phyloP scores from a whole-genome alignment of 2,329 filamentous ascomycete species.

The Calonectria ilicicola region DNA sequence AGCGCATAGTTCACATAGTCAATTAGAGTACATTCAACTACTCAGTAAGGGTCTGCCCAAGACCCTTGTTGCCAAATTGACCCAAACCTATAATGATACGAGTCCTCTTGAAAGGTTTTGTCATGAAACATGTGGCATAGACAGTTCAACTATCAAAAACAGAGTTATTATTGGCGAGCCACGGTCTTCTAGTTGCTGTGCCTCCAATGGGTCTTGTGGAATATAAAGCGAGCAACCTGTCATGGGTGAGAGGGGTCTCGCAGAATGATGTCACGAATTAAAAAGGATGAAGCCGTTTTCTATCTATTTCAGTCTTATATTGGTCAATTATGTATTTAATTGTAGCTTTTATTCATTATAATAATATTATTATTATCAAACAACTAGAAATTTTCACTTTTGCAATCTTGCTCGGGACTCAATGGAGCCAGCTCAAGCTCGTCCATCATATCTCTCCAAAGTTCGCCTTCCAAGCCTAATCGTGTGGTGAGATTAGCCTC shows the following conservation, averaged over 20 bases:
- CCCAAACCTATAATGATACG: background rate
- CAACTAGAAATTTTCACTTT: background rate
- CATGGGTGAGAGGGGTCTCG: too few relatives aligned
- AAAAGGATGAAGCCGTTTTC: background rate
- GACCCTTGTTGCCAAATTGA: background rate
- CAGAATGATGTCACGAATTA: too few relatives aligned
- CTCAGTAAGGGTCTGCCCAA: background rate
- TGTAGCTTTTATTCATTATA: background rate
- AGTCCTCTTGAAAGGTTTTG: background rate
- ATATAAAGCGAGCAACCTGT: too few relatives aligned
- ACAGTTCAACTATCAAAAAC: background rate
- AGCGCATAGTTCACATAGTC: too few relatives aligned
- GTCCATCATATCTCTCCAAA: background rate
- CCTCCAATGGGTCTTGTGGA: background rate
- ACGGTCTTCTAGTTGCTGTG: background rate
- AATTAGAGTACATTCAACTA: background rate
- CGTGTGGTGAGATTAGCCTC: too few relatives aligned
- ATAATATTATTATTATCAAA: too few relatives aligned
- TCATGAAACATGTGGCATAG: background rate
- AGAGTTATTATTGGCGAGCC: rapidly evolving
- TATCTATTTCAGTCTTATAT: background rate
- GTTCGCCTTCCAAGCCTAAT: background rate
- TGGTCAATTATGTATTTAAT: background rate
- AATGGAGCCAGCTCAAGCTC: background rate
- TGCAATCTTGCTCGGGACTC: too few relatives aligned